Evolutionary conservation across 2,329 filamentous ascomycete genomes (phyloP).

Genomic region (Didymella pomorum): DNA sequence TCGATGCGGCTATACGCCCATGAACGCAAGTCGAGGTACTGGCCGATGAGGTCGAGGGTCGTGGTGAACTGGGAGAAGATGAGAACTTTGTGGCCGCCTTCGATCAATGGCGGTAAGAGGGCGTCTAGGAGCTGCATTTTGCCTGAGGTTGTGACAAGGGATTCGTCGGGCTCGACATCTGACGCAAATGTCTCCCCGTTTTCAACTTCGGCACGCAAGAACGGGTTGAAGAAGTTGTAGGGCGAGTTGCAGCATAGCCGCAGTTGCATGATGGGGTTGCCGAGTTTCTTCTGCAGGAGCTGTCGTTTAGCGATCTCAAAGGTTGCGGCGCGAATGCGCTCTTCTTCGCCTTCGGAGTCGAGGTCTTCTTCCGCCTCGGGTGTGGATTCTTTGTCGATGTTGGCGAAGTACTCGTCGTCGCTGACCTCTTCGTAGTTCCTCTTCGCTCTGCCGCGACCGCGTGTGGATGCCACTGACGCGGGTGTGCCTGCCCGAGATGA

Average conservation of each 20-base stretch:
- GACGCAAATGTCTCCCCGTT: slow-evolving; percentile 55
- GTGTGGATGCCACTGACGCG: slow-evolving; percentile 59
- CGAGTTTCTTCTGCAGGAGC: slow-evolving; percentile 88
- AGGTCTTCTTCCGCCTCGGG: slow-evolving; percentile 51
- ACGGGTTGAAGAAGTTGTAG: slow-evolving; percentile 96
- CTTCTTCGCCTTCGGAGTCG: slow-evolving; percentile 63
- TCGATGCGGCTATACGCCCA: slow-evolving; percentile 93
- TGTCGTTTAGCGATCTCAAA: slow-evolving; percentile 85
- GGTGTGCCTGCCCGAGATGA: slow-evolving; percentile 80
- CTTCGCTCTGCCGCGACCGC: slow-evolving; percentile 63
- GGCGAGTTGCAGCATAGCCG: slow-evolving; percentile 92
- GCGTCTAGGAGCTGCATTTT: slow-evolving; percentile 96
- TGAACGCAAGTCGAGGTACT: slow-evolving; percentile 80
- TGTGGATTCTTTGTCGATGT: slow-evolving; percentile 69
- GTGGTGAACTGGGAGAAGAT: slow-evolving; percentile 98
- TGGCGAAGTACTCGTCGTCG: slow-evolving; percentile 84
- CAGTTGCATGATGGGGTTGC: slow-evolving; percentile 91
- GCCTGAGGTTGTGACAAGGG: slow-evolving; percentile 83
- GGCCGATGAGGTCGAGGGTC: slow-evolving; percentile 87
- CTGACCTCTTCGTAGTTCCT: slow-evolving; percentile 74
- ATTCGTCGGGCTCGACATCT: slow-evolving; percentile 72
- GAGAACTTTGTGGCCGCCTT: slow-evolving; percentile 83
- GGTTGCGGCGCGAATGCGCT: slow-evolving; percentile 70
- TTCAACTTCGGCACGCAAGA: slow-evolving; percentile 61
- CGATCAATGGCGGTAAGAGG: slow-evolving; percentile 77